Evolutionary conservation across 192 early-diverging fungal genomes (phyloP), one percentile per base, ranked within the genome.

Genomic region (Mortierella claussenii): DNA sequence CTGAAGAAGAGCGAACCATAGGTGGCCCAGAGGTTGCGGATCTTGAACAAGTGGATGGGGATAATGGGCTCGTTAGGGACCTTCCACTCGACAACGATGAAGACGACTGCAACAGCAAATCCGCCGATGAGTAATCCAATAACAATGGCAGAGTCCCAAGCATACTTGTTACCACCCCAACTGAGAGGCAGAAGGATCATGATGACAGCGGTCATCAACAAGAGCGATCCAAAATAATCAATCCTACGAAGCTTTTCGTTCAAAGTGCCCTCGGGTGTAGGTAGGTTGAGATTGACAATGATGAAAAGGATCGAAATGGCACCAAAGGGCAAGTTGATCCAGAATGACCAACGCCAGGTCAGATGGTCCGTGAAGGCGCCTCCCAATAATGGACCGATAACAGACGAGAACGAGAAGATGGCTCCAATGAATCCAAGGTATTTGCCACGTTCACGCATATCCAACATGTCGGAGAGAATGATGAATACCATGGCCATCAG

Each of bases 281-380:
- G 86, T 50, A 85, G 56, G 53, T 87, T 79, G 30, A 91, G 78
- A 45, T 86, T 85, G 49, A 80, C 0, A 32, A 21, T n/a, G 36
- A 82, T 81, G 33, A 84, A 63, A 28, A 80, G 23, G 15, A 82
- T 74, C 0, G 80, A 73, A 12, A 86, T 30, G 1, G 68, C 73
- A 15, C 74, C 81, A 6, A 86, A 69, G 1, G 81, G 81, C 37
- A 85, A 45, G 56, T 76, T 84, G 53, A 87, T 82, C 76, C 83
- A 92, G 69, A 92, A 93, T 17, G 82, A 85, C 90, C 90, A 93
- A n/a, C 86, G 83, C 91, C 91, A 93, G 4, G 81, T 82, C 9
- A 85, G 58, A 51, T 87, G 78, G 26, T 92, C 89, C 0, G 86
- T 79, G 55, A 93, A 91, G 9, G 84, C 84, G 21, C 92, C 92